Evolutionary conservation across 148 eudicot genomes (phyloP).

Genomic region (Amaranthus cruentus): DNA sequence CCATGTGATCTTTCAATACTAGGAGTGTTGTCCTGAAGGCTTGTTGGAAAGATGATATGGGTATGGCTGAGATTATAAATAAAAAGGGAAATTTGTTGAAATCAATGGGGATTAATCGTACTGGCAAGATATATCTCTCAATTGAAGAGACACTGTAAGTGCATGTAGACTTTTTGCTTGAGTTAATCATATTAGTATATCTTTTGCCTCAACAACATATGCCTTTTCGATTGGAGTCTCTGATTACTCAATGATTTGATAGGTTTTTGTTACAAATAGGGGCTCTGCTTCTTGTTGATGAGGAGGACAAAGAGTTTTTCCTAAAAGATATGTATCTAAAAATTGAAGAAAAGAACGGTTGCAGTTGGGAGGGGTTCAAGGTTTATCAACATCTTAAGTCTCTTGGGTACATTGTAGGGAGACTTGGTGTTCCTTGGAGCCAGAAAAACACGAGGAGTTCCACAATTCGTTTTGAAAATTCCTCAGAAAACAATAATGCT

Average conservation of each 20-base stretch:
- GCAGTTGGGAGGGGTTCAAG: slow-evolving; percentile 76
- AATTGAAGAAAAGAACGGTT: slow-evolving; percentile 48
- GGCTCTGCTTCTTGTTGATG: slow-evolving; percentile 51
- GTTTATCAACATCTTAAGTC: slow-evolving; percentile 69
- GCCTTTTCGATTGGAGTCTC: not conserved
- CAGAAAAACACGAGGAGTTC: slow-evolving; percentile 36
- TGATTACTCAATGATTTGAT: slow-evolving; percentile 11
- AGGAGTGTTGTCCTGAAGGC: slow-evolving; percentile 56
- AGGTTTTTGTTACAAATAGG: slow-evolving; percentile 88
- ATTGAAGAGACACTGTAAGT: slow-evolving; percentile 86
- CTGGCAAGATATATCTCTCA: slow-evolving; percentile 51
- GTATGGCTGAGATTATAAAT: slow-evolving; percentile 76
- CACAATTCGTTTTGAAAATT: slow-evolving; percentile 20
- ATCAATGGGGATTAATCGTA: slow-evolving; percentile 65
- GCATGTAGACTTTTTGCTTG: not conserved
- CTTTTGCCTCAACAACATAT: not conserved
- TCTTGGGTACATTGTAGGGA: slow-evolving; percentile 80
- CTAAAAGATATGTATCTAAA: slow-evolving; percentile 57
- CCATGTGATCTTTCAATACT: not conserved
- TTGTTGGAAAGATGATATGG: slow-evolving; percentile 56
- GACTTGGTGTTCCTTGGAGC: slow-evolving; percentile 63
- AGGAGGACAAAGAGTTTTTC: slow-evolving; percentile 32
- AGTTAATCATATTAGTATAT: not conserved
- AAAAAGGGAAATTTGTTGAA: slow-evolving; percentile 62
- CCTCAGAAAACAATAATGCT: slow-evolving; percentile 8